phyloP scores from a whole-genome alignment of 345 rosid genomes.

The Gossypium longicalyx region DNA sequence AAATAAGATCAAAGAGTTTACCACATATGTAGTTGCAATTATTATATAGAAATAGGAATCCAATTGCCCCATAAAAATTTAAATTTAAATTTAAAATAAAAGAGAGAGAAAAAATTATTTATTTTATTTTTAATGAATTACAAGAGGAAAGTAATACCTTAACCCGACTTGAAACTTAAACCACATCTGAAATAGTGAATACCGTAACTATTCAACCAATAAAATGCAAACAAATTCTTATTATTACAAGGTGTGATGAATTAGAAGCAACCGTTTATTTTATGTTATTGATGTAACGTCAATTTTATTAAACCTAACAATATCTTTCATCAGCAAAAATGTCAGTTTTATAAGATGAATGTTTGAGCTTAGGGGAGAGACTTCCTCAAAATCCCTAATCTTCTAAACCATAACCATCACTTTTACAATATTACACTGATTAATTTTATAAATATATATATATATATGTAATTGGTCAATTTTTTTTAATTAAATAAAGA shows the following conservation, averaged over 20 bases:
- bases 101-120: too few relatives aligned
- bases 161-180: background rate
- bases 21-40: too few relatives aligned
- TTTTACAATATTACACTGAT: too few relatives aligned
- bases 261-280: background rate
- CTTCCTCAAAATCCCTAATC: background rate
- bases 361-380: background rate
- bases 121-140: too few relatives aligned
- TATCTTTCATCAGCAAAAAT: background rate
- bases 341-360: background rate
- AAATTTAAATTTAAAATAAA: too few relatives aligned
- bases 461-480: too few relatives aligned
- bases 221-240: background rate
- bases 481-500: too few relatives aligned
- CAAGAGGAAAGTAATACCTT: rapidly evolving
- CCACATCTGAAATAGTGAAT: rapidly evolving
- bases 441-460: too few relatives aligned
- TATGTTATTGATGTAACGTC: constrained; percentile 9
- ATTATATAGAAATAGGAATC: too few relatives aligned
- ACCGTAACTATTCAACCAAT: rapidly evolving
- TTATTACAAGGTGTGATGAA: background rate
- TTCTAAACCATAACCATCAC: too few relatives aligned
- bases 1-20: too few relatives aligned
- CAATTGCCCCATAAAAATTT: too few relatives aligned
- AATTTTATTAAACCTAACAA: constrained; percentile 9